phyloP scores from a whole-genome alignment of 805 yeast species.

The Cyberlindnera lachancei region DNA sequence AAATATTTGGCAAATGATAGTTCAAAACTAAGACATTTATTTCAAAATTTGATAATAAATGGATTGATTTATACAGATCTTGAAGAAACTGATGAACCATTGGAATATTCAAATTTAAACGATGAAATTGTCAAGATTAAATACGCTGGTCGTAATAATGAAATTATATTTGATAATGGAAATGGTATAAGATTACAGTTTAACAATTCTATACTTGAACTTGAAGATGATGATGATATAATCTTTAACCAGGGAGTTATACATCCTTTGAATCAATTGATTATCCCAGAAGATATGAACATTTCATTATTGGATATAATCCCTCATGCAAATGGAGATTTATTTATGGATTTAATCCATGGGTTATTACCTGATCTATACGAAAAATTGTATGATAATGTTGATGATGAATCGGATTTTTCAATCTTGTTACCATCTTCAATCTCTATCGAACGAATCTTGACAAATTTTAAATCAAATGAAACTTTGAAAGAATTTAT shows the following conservation, averaged over 20 bases:
- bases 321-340: constrained; percentile 39
- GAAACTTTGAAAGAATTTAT: constrained; percentile 45
- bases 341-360: constrained; percentile 42
- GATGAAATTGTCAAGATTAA: constrained; percentile 19
- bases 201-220: constrained; percentile 15
- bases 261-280: constrained; percentile 53
- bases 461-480: constrained; percentile 39
- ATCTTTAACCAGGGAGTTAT: constrained; percentile 80
- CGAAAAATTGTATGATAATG: constrained; percentile 31
- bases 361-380: constrained; percentile 35
- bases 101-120: constrained; percentile 25
- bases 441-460: constrained; percentile 43
- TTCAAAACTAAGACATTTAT: constrained; percentile 40
- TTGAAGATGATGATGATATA: constrained; percentile 47
- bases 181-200: constrained; percentile 16
- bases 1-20: constrained; percentile 49
- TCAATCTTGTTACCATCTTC: constrained; percentile 72
- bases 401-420: constrained; percentile 27
- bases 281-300: constrained; percentile 49
- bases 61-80: constrained; percentile 64
- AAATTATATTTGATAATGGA: no score
- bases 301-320: constrained; percentile 53
- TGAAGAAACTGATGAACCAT: constrained; percentile 23
- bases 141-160: constrained; percentile 10
- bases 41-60: constrained; percentile 54